These are phyloP conservation scores for Prunus fruticosa DNA, from an alignment of 306 rosid genomes.

Conservation along the genomic window DNA sequence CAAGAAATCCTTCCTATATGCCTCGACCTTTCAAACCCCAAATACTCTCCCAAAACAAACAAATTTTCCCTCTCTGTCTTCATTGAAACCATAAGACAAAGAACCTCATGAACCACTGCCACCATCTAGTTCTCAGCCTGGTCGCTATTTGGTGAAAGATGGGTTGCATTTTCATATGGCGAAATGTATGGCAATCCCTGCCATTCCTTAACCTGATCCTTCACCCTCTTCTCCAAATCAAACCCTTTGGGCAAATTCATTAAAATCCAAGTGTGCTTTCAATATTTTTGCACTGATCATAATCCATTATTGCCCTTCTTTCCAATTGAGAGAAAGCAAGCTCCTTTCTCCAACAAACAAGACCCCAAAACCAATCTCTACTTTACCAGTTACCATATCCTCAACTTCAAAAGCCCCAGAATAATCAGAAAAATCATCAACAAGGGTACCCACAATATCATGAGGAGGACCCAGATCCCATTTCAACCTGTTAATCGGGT, in stretches of 20 bases:
- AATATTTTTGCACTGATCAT: conserved; percentile 27
- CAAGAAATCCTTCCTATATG: conserved; percentile 67
- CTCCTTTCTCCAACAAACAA: conserved; percentile 63
- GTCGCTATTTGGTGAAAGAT: conserved; percentile 52
- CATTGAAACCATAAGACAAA: conserved; percentile 72
- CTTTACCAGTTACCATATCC: conserved; percentile 47
- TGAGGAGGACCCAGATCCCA: conserved; percentile 91
- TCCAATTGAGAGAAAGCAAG: conserved; percentile 69
- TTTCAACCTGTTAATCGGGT: conserved; percentile 58
- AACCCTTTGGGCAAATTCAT: conserved; percentile 65
- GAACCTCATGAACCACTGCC: conserved; percentile 75
- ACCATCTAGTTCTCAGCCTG: conserved; percentile 87
- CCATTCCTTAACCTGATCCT: conserved; percentile 76
- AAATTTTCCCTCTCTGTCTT: conserved; percentile 63
- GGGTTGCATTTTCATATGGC: conserved; percentile 76
- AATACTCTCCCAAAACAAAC: conserved; percentile 53
- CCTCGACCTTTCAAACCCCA: conserved; percentile 61
- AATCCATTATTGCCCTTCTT: conserved; percentile 38
- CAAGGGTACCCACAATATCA: conserved; percentile 47
- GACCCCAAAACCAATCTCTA: conserved; percentile 61
- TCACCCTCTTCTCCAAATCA: conserved; percentile 66
- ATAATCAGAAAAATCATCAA: conserved; percentile 69
- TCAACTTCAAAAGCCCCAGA: conserved; percentile 56
- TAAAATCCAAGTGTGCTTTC: conserved; percentile 45
- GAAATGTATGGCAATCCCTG: conserved; percentile 77